phyloP scores from a whole-genome alignment of 345 rosid species.

The Leavenworthia alabamica region DNA sequence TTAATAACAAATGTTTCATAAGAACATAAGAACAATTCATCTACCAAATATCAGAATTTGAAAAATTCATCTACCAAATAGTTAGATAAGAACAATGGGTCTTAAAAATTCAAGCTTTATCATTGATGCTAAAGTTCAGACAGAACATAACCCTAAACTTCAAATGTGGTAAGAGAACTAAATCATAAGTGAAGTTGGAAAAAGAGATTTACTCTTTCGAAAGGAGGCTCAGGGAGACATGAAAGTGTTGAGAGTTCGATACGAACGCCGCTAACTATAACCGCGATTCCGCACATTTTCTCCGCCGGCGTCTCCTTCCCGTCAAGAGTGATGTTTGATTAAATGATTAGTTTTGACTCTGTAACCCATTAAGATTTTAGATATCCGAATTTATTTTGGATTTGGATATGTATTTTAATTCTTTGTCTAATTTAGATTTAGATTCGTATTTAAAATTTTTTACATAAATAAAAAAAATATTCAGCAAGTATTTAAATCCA shows the following conservation, averaged over 20 bases:
- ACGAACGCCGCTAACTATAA: conserved; percentile 48
- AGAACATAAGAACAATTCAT: no score
- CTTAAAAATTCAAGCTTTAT: not conserved
- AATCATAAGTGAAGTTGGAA: not conserved
- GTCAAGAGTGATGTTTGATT: not conserved
- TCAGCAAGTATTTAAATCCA: no score
- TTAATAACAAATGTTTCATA: not conserved
- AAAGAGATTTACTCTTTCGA: conserved; percentile 27
- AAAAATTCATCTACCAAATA: not conserved
- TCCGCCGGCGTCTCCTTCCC: conserved; percentile 11
- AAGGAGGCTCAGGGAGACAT: conserved; percentile 23
- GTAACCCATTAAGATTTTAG: no score
- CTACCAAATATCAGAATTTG: not conserved
- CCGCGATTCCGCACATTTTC: conserved; percentile 78
- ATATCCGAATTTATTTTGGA: no score
- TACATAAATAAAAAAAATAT: no score
- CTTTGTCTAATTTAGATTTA: no score
- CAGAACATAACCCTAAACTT: not conserved
- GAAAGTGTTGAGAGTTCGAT: conserved; percentile 36
- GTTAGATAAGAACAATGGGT: not conserved
- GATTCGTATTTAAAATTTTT: no score
- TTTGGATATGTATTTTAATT: no score
- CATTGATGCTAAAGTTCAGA: not conserved
- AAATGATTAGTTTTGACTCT: conserved; percentile 33
- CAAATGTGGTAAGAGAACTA: not conserved